Evolutionary conservation across 805 yeast genomes (phyloP).

Genomic region (Candida coleopterorum): DNA sequence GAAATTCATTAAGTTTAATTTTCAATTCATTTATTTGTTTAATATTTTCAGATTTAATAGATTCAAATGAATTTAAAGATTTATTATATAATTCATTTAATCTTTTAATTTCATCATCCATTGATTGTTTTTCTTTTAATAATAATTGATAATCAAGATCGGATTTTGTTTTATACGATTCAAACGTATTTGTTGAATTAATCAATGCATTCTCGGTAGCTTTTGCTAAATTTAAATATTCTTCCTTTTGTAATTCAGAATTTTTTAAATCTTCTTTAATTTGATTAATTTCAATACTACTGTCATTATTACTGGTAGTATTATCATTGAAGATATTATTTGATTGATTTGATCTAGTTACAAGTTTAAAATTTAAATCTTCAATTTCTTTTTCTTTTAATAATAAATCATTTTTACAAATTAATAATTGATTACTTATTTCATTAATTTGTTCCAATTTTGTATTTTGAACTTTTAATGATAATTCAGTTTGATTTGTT

Average conservation of each 20-base stretch:
- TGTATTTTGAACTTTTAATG: constrained; percentile 48
- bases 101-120: constrained; percentile 16
- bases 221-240: constrained; percentile 56
- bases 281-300: constrained; percentile 41
- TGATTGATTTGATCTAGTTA: constrained; percentile 17
- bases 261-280: constrained; percentile 51
- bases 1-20: constrained; percentile 17
- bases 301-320: constrained; percentile 3
- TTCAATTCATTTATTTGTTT: constrained; percentile 25
- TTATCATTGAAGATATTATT: constrained; percentile 10
- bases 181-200: constrained; percentile 52
- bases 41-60: constrained; percentile 14
- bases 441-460: constrained; percentile 55
- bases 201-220: constrained; percentile 64
- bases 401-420: constrained; percentile 37
- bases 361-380: constrained; percentile 33
- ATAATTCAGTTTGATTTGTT: constrained; percentile 53
- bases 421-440: constrained; percentile 41
- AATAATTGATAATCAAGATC: constrained; percentile 19
- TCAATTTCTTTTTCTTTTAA: constrained; percentile 38
- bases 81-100: constrained; percentile 19
- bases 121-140: constrained; percentile 19
- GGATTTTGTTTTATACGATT: constrained; percentile 23
- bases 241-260: constrained; percentile 54
- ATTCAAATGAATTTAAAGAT: constrained; percentile 19